phyloP scores from a whole-genome alignment of 352 stramenopile genomes.

The Globisporangium recalcitrans region DNA sequence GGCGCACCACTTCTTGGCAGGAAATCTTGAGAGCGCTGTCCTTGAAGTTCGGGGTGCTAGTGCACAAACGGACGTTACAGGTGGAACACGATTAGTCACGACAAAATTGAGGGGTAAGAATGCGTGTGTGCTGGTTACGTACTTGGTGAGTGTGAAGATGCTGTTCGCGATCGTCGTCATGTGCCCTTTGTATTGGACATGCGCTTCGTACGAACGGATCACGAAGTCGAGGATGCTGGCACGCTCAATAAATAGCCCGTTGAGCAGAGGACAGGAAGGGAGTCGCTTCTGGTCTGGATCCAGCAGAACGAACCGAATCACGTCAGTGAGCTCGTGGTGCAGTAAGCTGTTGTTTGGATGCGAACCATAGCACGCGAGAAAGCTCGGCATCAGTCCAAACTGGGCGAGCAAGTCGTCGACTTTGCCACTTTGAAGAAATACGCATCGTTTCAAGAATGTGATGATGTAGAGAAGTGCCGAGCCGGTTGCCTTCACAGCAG shows the following conservation, averaged over 20 bases:
- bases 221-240: constrained; percentile 82
- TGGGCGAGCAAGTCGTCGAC: constrained; percentile 67
- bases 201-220: constrained; percentile 64
- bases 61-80: neutral
- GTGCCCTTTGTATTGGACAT: constrained; percentile 85
- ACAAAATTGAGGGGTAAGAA: neutral
- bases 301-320: constrained; percentile 83
- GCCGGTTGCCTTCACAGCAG: constrained; percentile 53
- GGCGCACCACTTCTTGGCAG: constrained; percentile 73
- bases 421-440: constrained; percentile 73
- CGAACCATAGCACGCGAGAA: constrained; percentile 71
- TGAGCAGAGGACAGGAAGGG: constrained; percentile 69
- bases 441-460: constrained; percentile 80
- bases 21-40: constrained; percentile 45
- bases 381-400: constrained; percentile 75
- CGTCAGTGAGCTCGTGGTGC: constrained; percentile 81
- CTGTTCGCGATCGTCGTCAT: constrained; percentile 88
- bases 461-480: constrained; percentile 72
- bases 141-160: constrained; percentile 85
- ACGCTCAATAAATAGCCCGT: constrained; percentile 64
- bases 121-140: constrained; percentile 17
- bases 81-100: neutral
- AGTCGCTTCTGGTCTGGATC: constrained; percentile 81
- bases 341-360: constrained; percentile 80
- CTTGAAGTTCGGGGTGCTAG: constrained; percentile 67